Evolutionary conservation across 306 rosid genomes (phyloP), one percentile per base, ranked within the genome.

Genomic region (Glycine latifolia): DNA sequence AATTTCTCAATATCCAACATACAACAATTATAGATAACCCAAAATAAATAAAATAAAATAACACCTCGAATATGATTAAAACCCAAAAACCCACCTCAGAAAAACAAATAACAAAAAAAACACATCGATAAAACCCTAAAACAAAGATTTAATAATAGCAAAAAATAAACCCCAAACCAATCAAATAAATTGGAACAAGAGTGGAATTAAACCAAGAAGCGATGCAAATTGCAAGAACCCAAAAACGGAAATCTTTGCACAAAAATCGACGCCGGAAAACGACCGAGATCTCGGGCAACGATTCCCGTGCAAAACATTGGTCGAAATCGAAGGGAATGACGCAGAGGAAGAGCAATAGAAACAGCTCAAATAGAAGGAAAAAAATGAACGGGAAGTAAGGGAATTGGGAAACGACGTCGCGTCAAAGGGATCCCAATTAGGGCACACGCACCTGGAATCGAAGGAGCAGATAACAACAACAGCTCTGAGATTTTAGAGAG

Each of bases 391-490:
- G 10, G 31, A 75, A 39, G n/a, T 56, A 49, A 31, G 8, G 53
- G 8, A 52, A 82, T 46, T 37, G 48, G 14, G 49, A 58, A 63
- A 78, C 54, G 76, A 39, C 67, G 56, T 50, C 74, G 54, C 12
- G 85, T 82, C 76, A 62, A 66, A 52, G 65, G 84, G 96, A 91
- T 93, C 96, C 87, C 20, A 39, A 85, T 73, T 66, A 73, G 89
- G 76, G 87, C 78, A 77, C 71, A 87, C 94, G 67, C 83, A 95
- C 99, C 99, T 91, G 88, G 86, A 86, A 81, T 83, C 77, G 83
- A 89, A 81, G 84, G 83, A 87, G 82, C 81, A 67, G 73, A 71
- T 15, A 71, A 77, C 43, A 54, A 35, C 68, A 71, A 92, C 63
- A 76, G 89, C 79, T 54, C 85, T 86, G 90, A 91, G 96, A 87